Base-by-base conservation (phyloP, 352 stramenopile genomes). In the Globisporangium barbulae region DNA sequence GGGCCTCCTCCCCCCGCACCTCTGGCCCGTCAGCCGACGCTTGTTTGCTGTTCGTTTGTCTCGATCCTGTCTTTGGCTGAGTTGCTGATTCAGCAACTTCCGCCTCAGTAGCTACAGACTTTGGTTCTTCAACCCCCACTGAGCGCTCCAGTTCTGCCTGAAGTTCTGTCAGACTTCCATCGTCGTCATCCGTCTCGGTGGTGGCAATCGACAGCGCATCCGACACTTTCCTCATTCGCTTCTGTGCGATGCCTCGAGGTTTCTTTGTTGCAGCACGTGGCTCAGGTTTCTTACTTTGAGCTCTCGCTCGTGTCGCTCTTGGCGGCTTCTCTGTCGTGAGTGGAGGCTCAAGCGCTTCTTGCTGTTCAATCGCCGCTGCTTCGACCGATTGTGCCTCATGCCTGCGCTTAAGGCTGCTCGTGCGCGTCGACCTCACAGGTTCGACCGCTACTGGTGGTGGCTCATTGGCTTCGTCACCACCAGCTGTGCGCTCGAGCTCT, bases 91-190 rank as follows among this genome's bases (percentile, higher is more conserved):
- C 37, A 15, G 49, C 59, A 54, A 42, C 42, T 19, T 67, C 45
- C n/a, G 49, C 7, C 31, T 37, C 25, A 28, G 19, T 25, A 39
- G 41, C 41, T n/a, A 55, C 49, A 55, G 49, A 25, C 2, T 9
- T 30, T 25, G 28, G 28, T 12, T 37, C 28, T 55, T 31, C 28
- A 22, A 13, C 33, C 3, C 15, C 7, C 9, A 37, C 25, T 25
- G 55, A 61, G n/a, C 52, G 35, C n/a, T 41, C 55, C 9, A 81
- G 37, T 48, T 81, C 66, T 12, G 63, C 67, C 65, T 85, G 45
- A 5, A 81, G 64, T 42, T 77, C 72, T 15, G 52, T 64, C 30
- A 80, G 59, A 2, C 65, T 52, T 9, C 67, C 67, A n/a, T 53
- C 47, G 53, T 74, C 74, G 56, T 64, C 49, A 33, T 55, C 49